A percentile compares a stretch with the other conserved stretches of the same genome.
Conservation (phyloP, 352 stramenopile genomes). For the Salisapilia sapeloensis region DNA sequence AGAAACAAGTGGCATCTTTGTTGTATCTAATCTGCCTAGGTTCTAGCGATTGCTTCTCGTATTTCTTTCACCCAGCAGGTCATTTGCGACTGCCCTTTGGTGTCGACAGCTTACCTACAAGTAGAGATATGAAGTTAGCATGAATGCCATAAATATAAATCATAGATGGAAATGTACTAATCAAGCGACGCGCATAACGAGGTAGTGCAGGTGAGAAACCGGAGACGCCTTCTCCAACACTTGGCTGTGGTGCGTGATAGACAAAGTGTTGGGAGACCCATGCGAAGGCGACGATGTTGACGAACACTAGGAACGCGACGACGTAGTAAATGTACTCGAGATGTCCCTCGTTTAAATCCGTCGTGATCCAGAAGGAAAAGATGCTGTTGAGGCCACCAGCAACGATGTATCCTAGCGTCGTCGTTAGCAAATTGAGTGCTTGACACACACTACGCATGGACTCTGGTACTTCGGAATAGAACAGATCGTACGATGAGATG, state of each 20-base stretch:
- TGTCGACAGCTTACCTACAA: no score
- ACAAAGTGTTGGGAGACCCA: conserved; percentile 61
- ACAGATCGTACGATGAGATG: conserved; percentile 85
- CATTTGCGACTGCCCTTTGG: no score
- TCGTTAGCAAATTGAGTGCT: conserved; percentile 81
- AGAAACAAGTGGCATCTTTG: no score
- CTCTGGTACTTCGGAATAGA: conserved; percentile 84
- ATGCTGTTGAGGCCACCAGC: conserved; percentile 70
- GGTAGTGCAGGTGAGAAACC: conserved; percentile 47
- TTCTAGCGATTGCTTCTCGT: no score
- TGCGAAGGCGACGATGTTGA: conserved; percentile 44
- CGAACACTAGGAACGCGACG: conserved; percentile 42
- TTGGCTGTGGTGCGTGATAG: conserved; percentile 45
- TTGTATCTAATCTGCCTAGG: no score
- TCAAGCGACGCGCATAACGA: conserved; percentile 21
- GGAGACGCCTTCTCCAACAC: conserved; percentile 23
- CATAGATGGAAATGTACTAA: conserved; percentile 3
- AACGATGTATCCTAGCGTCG: conserved; percentile 78
- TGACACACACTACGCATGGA: conserved; percentile 85
- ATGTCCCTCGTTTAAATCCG: conserved; percentile 79
- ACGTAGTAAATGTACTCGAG: conserved; percentile 84
- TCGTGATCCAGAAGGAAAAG: conserved; percentile 83
- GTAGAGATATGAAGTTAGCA: no score
- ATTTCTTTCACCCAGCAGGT: no score
- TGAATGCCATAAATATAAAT: background rate